These are phyloP conservation scores for Sicyos edulis DNA, from an alignment of 306 rosid species.

Conservation along the genomic window DNA sequence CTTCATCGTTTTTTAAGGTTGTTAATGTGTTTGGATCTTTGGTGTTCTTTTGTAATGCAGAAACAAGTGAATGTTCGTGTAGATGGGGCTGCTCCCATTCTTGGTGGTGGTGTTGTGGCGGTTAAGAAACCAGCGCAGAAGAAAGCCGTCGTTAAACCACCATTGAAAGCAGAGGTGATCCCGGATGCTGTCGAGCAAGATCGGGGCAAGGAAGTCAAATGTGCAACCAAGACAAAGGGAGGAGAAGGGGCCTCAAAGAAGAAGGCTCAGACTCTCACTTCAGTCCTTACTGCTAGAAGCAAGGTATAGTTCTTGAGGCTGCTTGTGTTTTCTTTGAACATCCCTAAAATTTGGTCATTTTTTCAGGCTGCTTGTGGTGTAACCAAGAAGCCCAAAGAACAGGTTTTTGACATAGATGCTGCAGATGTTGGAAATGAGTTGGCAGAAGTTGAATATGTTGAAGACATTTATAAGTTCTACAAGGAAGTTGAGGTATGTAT, in stretches of 20 bases:
- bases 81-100: too few species aligned
- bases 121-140: constrained; percentile 37
- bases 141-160: constrained; percentile 29
- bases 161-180: too few species aligned
- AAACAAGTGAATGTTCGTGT: too few species aligned
- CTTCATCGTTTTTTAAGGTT: not conserved
- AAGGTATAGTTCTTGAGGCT: constrained; percentile 31
- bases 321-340: too few species aligned
- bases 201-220: constrained; percentile 33
- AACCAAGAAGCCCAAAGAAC: constrained; percentile 57
- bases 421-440: constrained; percentile 53
- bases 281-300: constrained; percentile 84
- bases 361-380: constrained; percentile 71
- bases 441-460: constrained; percentile 81
- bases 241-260: constrained; percentile 48
- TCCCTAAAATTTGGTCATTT: not conserved
- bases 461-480: constrained; percentile 76
- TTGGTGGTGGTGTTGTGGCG: constrained; percentile 38
- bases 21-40: not conserved
- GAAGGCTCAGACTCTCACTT: constrained; percentile 49
- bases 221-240: too few species aligned
- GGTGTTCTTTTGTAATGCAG: constrained; percentile 27
- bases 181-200: constrained; percentile 27
- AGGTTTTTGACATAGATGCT: constrained; percentile 63
- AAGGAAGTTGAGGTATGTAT: constrained; percentile 61